Conservation (phyloP, 169 alveolate genomes). For the Neospora caninum region DNA sequence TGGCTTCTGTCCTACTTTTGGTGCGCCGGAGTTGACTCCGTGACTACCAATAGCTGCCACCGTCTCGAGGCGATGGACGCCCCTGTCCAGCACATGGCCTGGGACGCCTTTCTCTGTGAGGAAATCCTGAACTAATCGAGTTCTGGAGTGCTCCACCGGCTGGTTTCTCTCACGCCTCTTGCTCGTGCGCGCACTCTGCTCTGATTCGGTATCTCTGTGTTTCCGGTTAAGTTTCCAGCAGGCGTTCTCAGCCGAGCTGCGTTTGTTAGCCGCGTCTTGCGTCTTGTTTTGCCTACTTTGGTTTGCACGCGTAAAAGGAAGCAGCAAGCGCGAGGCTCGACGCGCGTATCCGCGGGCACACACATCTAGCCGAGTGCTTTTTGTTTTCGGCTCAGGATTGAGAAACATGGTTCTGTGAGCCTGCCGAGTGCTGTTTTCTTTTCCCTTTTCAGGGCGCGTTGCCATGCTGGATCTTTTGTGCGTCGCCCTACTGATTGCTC, state of each 20-base stretch:
- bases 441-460: background rate
- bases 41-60: background rate
- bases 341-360: no score
- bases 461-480: background rate
- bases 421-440: background rate
- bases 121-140: background rate
- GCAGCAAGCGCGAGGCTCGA: no score
- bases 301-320: no score
- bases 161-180: no score
- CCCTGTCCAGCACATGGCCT: background rate
- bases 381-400: no score
- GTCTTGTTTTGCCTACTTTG: no score
- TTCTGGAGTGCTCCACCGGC: background rate
- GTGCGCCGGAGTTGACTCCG: constrained; percentile 36
- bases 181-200: no score
- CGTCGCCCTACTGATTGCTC: background rate
- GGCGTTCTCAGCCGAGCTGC: no score
- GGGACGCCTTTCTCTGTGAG: constrained; percentile 7
- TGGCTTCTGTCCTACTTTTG: constrained; percentile 31
- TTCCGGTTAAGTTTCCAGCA: no score
- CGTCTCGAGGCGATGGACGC: background rate
- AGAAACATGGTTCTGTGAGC: background rate
- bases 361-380: no score
- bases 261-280: no score
- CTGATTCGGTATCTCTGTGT: no score